phyloP scores from a whole-genome alignment of 2,329 filamentous ascomycete species.

The Coccinonectria pachysandricola region DNA sequence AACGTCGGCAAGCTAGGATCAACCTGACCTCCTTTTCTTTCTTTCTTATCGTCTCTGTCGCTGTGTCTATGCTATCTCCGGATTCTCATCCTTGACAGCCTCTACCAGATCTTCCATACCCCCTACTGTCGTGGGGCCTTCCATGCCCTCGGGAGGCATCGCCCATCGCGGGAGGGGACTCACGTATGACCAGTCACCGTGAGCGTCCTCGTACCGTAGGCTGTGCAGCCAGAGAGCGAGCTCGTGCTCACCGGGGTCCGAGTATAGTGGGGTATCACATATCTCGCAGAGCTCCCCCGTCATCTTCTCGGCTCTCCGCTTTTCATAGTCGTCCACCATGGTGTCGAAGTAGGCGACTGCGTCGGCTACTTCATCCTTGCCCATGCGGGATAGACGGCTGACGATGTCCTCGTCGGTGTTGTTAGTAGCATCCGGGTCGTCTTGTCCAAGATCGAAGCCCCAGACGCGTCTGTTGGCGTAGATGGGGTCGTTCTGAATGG shows the following conservation, averaged over 20 bases:
- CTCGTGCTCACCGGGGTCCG: constrained; percentile 83
- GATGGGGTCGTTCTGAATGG: constrained; percentile 95
- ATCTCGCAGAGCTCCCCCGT: constrained; percentile 72
- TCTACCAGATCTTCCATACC: constrained; percentile 48
- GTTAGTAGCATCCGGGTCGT: constrained; percentile 52
- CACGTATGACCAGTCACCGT: constrained; percentile 77
- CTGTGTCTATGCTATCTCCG: constrained; percentile 27
- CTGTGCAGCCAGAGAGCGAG: constrained; percentile 91
- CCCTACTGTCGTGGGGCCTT: constrained; percentile 60
- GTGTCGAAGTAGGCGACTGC: constrained; percentile 90
- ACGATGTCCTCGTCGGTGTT: constrained; percentile 87
- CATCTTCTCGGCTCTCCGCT: constrained; percentile 85
- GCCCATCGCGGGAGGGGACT: constrained; percentile 83
- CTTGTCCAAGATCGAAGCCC: constrained; percentile 64
- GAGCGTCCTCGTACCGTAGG: constrained; percentile 74
- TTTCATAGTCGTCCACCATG: constrained; percentile 83
- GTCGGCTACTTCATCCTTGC: constrained; percentile 84
- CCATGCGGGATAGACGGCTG: constrained; percentile 75
- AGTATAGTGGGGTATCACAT: constrained; percentile 84
- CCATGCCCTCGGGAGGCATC: constrained; percentile 61
- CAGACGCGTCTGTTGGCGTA: constrained; percentile 93
- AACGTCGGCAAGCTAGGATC: constrained; percentile 1
- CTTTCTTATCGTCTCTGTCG: too few relatives aligned
- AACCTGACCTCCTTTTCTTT: too few relatives aligned
- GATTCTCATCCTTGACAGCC: constrained; percentile 38